These are phyloP conservation scores for Trematosphaeria pertusa DNA, from an alignment of 2,329 filamentous ascomycete species.

Conservation along the genomic window DNA sequence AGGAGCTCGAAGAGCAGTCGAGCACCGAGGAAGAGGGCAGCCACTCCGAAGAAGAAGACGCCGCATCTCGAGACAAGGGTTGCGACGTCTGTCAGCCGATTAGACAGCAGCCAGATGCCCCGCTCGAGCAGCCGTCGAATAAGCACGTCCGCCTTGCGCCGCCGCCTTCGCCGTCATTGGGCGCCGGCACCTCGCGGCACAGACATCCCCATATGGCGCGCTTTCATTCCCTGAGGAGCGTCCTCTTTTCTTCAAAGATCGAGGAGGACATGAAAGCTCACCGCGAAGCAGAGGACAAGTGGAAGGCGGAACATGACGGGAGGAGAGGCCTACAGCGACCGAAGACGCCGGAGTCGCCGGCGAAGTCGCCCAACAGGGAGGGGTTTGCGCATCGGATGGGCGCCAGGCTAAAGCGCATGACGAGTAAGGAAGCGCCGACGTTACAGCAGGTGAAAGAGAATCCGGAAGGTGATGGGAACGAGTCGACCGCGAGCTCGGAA, in stretches of 20 bases:
- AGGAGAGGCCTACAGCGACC: constrained; percentile 34
- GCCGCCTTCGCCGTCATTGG: constrained; percentile 8
- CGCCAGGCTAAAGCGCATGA: constrained; percentile 34
- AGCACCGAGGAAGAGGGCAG: constrained; percentile 29
- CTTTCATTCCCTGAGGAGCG: constrained; percentile 44
- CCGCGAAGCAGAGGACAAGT: constrained; percentile 33
- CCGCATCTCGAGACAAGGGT: not conserved
- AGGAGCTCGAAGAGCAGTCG: constrained; percentile 34
- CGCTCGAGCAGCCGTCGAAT: constrained; percentile 5
- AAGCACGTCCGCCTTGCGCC: constrained; percentile 13
- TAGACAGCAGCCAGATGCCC: not conserved
- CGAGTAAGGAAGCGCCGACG: constrained; percentile 34
- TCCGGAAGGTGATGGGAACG: constrained; percentile 23
- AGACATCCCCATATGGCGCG: constrained; percentile 36
- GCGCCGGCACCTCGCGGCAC: constrained; percentile 16
- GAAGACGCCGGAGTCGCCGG: constrained; percentile 29
- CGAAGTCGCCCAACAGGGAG: constrained; percentile 20
- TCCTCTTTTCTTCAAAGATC: constrained; percentile 40
- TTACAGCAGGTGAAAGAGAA: constrained; percentile 35
- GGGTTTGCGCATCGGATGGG: constrained; percentile 33
- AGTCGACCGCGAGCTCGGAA: constrained; percentile 33
- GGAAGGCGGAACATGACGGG: constrained; percentile 37
- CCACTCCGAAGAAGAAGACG: constrained; percentile 3
- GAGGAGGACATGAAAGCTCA: constrained; percentile 33
- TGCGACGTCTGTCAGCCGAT: not conserved